These are phyloP conservation scores for Cladophialophora immunda DNA, from an alignment of 2,329 filamentous ascomycete genomes.

Conservation along the genomic window DNA sequence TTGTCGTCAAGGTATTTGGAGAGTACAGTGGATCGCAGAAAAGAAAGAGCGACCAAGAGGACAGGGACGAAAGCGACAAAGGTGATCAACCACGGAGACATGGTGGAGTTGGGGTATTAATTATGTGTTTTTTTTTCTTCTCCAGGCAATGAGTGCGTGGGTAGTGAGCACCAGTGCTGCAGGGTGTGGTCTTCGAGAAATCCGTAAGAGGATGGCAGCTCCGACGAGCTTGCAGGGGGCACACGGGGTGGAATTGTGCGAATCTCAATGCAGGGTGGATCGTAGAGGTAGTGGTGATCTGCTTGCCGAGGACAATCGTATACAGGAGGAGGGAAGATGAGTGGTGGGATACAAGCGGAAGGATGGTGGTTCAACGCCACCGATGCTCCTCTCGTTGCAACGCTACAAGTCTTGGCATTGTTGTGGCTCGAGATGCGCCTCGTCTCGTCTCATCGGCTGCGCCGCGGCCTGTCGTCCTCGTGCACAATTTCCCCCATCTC, in stretches of 20 bases:
- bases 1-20: conserved; percentile 40
- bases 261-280: conserved; percentile 15
- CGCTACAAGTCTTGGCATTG: conserved; percentile 20
- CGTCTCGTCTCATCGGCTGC: background rate
- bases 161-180: conserved; percentile 12
- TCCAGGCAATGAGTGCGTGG: background rate
- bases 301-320: conserved; percentile 3
- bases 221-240: conserved; percentile 14
- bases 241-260: conserved; percentile 3
- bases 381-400: conserved; percentile 12
- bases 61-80: conserved; percentile 36
- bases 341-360: conserved; percentile 10
- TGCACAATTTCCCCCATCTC: background rate
- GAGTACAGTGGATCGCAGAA: conserved; percentile 39
- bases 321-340: background rate
- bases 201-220: conserved; percentile 18
- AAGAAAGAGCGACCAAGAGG: conserved; percentile 36
- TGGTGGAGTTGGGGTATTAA: conserved; percentile 24
- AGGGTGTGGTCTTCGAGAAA: conserved; percentile 10
- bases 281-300: conserved; percentile 12
- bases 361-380: conserved; percentile 9
- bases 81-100: conserved; percentile 38
- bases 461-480: background rate
- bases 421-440: background rate
- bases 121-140: conserved; percentile 10